Base-by-base conservation (phyloP, 2,329 filamentous ascomycete species). In the Scedosporium aurantiacum region DNA sequence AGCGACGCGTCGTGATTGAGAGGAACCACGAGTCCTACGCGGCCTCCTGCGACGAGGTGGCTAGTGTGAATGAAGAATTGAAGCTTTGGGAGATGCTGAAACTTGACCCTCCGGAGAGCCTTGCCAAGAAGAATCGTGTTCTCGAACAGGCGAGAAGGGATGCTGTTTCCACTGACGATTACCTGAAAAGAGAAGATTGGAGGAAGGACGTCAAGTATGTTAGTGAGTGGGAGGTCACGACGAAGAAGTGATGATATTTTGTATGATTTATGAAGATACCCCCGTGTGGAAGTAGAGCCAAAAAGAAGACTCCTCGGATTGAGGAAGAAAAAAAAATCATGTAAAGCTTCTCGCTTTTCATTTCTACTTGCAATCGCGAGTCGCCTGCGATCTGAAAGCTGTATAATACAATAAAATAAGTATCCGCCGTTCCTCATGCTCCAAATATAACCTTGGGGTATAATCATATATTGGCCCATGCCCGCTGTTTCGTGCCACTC, bases 11-110 rank as follows among this genome's bases (percentile, higher is more conserved):
- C 62, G 68, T 68, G 16, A 66, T 68, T 0, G 78, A 81, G 63
- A 69, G 73, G 45, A 67, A 68, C 10, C 75, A 78, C 52, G 79
- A 82, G 63, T 70, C 67, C 12, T 71, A 76, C 43, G 78, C 79
- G 0, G 76, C 80, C 27, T 66, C 69, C 3, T 63, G 70, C 14
- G 80, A 82, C 63, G 69, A 70, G 16, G 70, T 70, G 45, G 72
- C 70, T 1, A 76, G 73, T 60, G 71, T 71, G 52, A 65, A 69
- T 25, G 78, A 77, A 37, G 80, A 82, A 65, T 63, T 66, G 27
- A 68, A 72, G 55, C 70, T 82, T 70, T 82, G 80, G 80, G 66
- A 68, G 8, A 62, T 55, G n/a, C 41, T 60, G n/a, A 54, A 47
- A 37, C 58, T 54, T n/a, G 58, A 55, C 27, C 45, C 58, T 3